These are phyloP conservation scores for Luvunga scandens DNA, from an alignment of 345 rosid genomes.

Conservation along the genomic window DNA sequence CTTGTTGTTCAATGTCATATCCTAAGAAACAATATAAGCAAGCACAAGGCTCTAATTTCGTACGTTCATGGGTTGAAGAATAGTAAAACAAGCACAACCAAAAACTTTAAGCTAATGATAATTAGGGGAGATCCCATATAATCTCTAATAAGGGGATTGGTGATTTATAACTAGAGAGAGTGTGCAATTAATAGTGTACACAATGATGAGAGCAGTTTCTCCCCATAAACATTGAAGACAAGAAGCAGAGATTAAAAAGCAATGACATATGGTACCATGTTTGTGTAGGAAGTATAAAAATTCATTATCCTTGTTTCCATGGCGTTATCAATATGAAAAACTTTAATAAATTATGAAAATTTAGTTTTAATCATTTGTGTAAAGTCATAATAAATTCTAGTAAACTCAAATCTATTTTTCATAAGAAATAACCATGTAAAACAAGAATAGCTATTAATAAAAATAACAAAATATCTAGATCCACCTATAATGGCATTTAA, in stretches of 20 bases:
- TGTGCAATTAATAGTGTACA: constrained; percentile 1
- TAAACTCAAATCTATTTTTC: not conserved
- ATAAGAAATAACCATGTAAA: not conserved
- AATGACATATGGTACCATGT: not conserved
- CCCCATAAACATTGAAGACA: not conserved
- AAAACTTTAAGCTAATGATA: not conserved
- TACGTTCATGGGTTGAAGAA: not conserved
- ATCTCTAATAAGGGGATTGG: not conserved
- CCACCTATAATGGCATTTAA: too few relatives aligned
- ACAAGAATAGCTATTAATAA: not conserved
- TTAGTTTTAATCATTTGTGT: too few relatives aligned
- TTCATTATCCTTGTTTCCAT: not conserved
- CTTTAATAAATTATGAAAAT: not conserved
- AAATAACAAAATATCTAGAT: not conserved
- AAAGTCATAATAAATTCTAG: too few relatives aligned
- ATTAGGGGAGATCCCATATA: not conserved
- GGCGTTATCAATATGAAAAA: not conserved
- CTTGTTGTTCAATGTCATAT: constrained; percentile 1
- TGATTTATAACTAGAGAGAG: not conserved
- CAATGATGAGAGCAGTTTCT: not conserved
- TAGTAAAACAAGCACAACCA: constrained; percentile 4
- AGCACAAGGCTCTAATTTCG: not conserved
- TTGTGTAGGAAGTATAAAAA: not conserved
- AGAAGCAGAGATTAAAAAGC: not conserved
- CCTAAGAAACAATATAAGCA: constrained; percentile 1